Conservation (phyloP, 352 stramenopile genomes). For the Pythium coloratum region DNA sequence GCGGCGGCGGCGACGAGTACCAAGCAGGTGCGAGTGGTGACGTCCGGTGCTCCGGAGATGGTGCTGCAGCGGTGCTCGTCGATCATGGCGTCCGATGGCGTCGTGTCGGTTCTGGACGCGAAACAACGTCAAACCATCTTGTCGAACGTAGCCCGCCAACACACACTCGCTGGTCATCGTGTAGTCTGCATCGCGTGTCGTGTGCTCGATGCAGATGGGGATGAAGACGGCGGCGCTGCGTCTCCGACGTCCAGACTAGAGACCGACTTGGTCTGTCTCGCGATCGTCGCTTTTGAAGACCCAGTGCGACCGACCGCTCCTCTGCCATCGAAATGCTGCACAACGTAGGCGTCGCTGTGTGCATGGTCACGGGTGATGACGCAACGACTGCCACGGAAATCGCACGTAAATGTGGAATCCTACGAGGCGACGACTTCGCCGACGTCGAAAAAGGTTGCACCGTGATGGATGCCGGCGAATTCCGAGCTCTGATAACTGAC, state of each 20-base stretch:
- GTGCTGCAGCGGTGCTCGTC: slow-evolving; percentile 42
- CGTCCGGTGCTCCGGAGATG: slow-evolving; percentile 50
- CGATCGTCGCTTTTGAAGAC: slow-evolving; percentile 92
- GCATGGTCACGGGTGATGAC: slow-evolving; percentile 92
- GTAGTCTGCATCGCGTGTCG: slow-evolving; percentile 64
- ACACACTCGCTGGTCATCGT: slow-evolving; percentile 59
- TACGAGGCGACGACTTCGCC: slow-evolving; percentile 31
- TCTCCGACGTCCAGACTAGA: slow-evolving; percentile 31
- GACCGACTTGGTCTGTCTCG: slow-evolving; percentile 41
- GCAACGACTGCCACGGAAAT: slow-evolving; percentile 88
- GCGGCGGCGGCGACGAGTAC: slow-evolving; percentile 10
- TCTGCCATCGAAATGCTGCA: slow-evolving; percentile 85
- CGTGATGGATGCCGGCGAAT: slow-evolving; percentile 49
- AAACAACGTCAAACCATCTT: slow-evolving; percentile 16
- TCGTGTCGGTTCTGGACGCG: background rate
- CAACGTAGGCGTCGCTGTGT: slow-evolving; percentile 86
- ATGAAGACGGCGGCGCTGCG: slow-evolving; percentile 18
- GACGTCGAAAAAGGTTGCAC: background rate
- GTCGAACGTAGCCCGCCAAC: slow-evolving; percentile 51
- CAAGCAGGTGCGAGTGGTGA: slow-evolving; percentile 31
- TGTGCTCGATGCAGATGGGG: slow-evolving; percentile 21
- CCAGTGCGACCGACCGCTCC: slow-evolving; percentile 87
- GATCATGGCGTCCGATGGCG: slow-evolving; percentile 20
- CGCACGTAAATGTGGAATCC: slow-evolving; percentile 81
- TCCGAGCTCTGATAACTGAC: slow-evolving; percentile 50